Conservation (phyloP, 2,329 filamentous ascomycete species). For the Blumeria graminis region DNA sequence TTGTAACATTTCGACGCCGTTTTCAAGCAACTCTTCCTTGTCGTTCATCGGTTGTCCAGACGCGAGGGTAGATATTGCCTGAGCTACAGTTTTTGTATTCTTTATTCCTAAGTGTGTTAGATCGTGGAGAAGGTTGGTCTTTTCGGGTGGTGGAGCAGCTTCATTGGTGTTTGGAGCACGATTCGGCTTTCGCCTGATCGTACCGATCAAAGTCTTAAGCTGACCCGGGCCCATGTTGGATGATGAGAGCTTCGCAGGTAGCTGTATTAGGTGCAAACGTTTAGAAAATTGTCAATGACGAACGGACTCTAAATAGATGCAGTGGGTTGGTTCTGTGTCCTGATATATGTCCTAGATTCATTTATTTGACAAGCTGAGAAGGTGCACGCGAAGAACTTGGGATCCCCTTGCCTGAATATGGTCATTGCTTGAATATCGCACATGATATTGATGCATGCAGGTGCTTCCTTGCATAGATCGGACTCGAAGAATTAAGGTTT, state of each 20-base stretch:
- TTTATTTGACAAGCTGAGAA: no score
- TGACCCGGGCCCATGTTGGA: slow-evolving; percentile 11
- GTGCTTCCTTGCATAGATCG: no score
- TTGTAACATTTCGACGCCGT: slow-evolving; percentile 28
- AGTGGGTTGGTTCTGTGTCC: no score
- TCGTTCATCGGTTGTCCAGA: slow-evolving; percentile 23
- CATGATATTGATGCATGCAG: no score
- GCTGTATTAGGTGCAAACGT: slow-evolving; percentile 1
- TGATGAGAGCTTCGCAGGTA: not conserved
- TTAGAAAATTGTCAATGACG: no score
- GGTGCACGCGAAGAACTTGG: no score
- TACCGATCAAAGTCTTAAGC: slow-evolving; percentile 20
- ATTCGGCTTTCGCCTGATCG: slow-evolving; percentile 22
- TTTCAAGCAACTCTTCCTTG: slow-evolving; percentile 23
- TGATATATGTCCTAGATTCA: no score
- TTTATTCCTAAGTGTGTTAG: slow-evolving; percentile 18
- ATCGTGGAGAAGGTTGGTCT: slow-evolving; percentile 20
- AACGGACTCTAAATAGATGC: no score
- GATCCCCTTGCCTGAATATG: no score
- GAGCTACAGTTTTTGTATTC: slow-evolving; percentile 17
- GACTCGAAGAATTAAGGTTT: no score
- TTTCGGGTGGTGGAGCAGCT: slow-evolving; percentile 15
- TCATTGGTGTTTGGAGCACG: slow-evolving; percentile 22
- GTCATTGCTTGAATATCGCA: no score
- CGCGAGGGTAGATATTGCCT: slow-evolving; percentile 20